A percentile compares a stretch with the other conserved stretches of the same genome.
Conservation (phyloP, 345 rosid species). For the Gossypium raimondii region DNA sequence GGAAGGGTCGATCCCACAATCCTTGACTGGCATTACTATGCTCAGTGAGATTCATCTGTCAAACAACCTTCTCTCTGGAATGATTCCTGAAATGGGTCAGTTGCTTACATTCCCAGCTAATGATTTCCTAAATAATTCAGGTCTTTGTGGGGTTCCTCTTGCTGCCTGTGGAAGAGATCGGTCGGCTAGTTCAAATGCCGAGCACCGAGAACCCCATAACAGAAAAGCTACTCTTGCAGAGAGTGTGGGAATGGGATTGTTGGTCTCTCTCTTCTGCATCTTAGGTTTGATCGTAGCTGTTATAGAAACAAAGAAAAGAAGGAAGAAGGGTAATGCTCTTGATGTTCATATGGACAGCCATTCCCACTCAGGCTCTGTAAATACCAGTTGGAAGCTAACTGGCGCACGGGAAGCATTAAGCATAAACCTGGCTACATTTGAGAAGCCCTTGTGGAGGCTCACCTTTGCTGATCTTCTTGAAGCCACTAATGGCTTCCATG, state of each 20-base stretch:
- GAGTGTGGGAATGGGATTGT: slow-evolving; percentile 85
- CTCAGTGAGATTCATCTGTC: slow-evolving; percentile 73
- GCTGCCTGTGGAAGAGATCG: slow-evolving; percentile 38
- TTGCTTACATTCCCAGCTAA: slow-evolving; percentile 60
- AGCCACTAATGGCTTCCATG: slow-evolving; percentile 83
- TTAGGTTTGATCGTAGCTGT: slow-evolving; percentile 57
- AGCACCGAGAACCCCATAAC: slow-evolving; percentile 46
- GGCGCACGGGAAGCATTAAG: slow-evolving; percentile 73
- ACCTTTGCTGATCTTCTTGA: slow-evolving; percentile 90
- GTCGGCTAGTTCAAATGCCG: slow-evolving; percentile 26
- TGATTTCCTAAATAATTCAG: slow-evolving; percentile 69
- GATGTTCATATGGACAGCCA: slow-evolving; percentile 59
- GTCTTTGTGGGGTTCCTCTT: slow-evolving; percentile 86
- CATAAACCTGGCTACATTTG: slow-evolving; percentile 80
- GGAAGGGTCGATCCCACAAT: slow-evolving; percentile 61
- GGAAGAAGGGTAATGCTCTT: slow-evolving; percentile 46
- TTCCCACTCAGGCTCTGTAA: slow-evolving; percentile 64
- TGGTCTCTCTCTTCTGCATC: slow-evolving; percentile 72
- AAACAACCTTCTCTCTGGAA: slow-evolving; percentile 61
- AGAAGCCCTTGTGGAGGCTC: slow-evolving; percentile 75
- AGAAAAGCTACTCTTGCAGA: slow-evolving; percentile 54
- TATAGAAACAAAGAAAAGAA: slow-evolving; percentile 66
- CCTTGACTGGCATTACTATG: slow-evolving; percentile 52
- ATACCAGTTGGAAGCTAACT: slow-evolving; percentile 66
- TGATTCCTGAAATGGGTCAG: slow-evolving; percentile 79